A percentile compares a stretch with the other conserved stretches of the same genome.
These are phyloP conservation scores for Colletotrichum siamense DNA, from an alignment of 2,329 filamentous ascomycete genomes.

Conservation along the genomic window DNA sequence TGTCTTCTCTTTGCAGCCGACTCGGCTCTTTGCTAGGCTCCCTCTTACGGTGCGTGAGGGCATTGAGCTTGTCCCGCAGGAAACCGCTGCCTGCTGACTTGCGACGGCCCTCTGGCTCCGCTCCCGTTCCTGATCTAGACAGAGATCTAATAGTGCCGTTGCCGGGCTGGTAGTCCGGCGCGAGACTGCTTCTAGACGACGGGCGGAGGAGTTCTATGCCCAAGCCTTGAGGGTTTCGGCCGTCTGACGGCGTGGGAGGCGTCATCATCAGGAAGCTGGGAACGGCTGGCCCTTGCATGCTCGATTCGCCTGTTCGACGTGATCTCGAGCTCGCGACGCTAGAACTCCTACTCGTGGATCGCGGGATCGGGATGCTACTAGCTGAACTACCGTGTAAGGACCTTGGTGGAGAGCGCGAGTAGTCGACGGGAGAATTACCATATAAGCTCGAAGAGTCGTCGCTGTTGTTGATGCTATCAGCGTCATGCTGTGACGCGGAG, in stretches of 20 bases:
- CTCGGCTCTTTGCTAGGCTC: constrained; percentile 24
- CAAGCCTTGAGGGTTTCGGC: constrained; percentile 18
- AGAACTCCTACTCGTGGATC: constrained; percentile 56
- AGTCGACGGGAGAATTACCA: constrained; percentile 60
- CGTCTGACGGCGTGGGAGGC: constrained; percentile 45
- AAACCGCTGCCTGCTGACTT: constrained; percentile 35
- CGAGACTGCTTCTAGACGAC: constrained; percentile 26
- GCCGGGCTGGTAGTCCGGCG: constrained; percentile 22
- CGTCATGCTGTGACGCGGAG: constrained; percentile 43
- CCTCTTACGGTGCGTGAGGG: constrained; percentile 29
- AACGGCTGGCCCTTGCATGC: constrained; percentile 29
- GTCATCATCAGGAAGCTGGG: constrained; percentile 54
- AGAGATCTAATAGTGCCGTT: constrained; percentile 21
- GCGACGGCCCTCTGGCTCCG: constrained; percentile 21
- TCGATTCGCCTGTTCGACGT: constrained; percentile 37
- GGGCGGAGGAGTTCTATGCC: constrained; percentile 27
- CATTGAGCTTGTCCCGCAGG: constrained; percentile 40
- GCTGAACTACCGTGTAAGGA: constrained; percentile 56
- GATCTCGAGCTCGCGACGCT: constrained; percentile 56
- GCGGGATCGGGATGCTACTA: constrained; percentile 50
- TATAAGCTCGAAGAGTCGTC: constrained; percentile 64
- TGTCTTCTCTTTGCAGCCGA: neutral
- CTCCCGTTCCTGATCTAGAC: constrained; percentile 23
- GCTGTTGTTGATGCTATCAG: constrained; percentile 53
- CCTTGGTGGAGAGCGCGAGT: constrained; percentile 62